Evolutionary conservation across 352 stramenopile species (phyloP).

Genomic region (Phytophthora colocasiae): DNA sequence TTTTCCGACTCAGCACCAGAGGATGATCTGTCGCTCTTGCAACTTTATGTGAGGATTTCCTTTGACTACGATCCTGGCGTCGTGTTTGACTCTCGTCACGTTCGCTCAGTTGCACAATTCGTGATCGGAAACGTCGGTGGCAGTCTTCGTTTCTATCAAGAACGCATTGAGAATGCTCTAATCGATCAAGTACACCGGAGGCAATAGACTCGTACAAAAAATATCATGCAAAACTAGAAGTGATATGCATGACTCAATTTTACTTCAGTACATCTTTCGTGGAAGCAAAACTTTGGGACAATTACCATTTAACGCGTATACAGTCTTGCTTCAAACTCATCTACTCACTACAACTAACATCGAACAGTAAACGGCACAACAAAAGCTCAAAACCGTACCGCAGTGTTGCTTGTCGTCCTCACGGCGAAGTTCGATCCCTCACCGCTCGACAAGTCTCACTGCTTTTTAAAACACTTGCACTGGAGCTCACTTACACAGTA

Average conservation of each 20-base stretch:
- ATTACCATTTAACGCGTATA: constrained; percentile 13
- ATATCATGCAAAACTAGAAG: too few relatives aligned
- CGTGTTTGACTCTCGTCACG: constrained; percentile 32
- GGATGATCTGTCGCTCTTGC: constrained; percentile 49
- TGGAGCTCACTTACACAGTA: constrained; percentile 18
- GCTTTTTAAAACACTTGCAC: constrained; percentile 13
- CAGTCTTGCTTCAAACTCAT: constrained; percentile 17
- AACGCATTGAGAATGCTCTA: constrained; percentile 58
- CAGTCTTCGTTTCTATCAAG: constrained; percentile 45
- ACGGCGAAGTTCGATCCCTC: constrained; percentile 29
- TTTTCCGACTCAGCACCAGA: constrained; percentile 32
- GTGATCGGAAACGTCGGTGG: constrained; percentile 41
- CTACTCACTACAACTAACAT: constrained; percentile 19
- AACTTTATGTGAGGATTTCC: constrained; percentile 55
- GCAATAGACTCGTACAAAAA: not conserved
- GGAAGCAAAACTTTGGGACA: not conserved
- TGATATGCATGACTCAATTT: too few relatives aligned
- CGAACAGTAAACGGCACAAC: constrained; percentile 6
- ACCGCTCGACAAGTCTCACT: not conserved
- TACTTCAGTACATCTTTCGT: too few relatives aligned
- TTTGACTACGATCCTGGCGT: constrained; percentile 46
- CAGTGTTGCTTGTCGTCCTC: constrained; percentile 5
- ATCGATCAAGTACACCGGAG: constrained; percentile 21
- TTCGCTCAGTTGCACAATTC: constrained; percentile 52
- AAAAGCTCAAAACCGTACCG: constrained; percentile 1